Evolutionary conservation across 805 yeast species (phyloP).

Genomic region (Myxozyma neotropica): DNA sequence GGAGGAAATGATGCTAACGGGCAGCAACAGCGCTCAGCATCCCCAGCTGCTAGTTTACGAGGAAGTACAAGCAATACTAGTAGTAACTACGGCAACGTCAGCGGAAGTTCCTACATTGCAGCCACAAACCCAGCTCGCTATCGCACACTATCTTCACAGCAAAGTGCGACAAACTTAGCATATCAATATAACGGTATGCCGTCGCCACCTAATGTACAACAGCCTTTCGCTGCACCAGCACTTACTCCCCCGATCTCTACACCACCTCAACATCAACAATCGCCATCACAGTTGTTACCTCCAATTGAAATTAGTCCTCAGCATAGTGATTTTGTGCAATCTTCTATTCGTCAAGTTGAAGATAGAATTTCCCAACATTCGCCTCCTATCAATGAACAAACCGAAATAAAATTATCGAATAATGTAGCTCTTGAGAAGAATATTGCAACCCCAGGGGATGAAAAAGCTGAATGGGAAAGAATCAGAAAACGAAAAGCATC

Average conservation of each 20-base stretch:
- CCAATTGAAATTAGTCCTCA: too few relatives aligned
- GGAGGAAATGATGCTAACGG: background rate
- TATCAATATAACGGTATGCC: background rate
- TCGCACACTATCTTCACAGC: constrained; percentile 21
- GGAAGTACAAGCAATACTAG: background rate
- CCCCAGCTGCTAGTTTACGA: background rate
- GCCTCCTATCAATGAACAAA: background rate
- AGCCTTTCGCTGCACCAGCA: too few relatives aligned
- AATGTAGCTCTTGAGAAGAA: background rate
- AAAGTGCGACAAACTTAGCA: constrained; percentile 1
- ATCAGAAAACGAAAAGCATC: constrained; percentile 4
- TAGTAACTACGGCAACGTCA: too few relatives aligned
- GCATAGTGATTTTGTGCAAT: too few relatives aligned
- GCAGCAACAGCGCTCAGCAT: background rate
- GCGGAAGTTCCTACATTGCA: background rate
- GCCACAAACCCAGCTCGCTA: constrained; percentile 20
- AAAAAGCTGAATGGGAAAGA: constrained; percentile 14
- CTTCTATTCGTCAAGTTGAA: too few relatives aligned
- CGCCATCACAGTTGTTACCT: too few relatives aligned
- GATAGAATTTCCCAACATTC: background rate
- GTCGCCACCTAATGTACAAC: too few relatives aligned
- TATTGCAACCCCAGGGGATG: background rate
- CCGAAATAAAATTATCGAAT: too few relatives aligned
- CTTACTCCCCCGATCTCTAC: too few relatives aligned
- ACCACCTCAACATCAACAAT: too few relatives aligned